Conservation (phyloP, 1,139 yeast species). For the Magnusiomyces fungicola region DNA sequence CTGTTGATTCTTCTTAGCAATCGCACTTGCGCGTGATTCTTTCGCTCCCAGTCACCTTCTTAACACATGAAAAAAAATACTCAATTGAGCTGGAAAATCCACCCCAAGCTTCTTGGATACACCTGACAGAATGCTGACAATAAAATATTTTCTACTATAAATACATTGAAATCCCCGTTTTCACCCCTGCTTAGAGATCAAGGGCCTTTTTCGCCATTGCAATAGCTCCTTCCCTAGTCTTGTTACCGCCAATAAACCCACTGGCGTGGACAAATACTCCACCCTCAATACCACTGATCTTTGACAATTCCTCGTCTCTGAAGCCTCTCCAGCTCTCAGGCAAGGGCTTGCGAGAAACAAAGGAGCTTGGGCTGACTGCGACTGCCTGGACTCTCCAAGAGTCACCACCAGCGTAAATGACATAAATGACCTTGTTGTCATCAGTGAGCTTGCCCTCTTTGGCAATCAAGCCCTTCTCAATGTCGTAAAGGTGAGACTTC, state of each 20-base stretch:
- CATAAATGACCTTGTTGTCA: slow-evolving; percentile 60
- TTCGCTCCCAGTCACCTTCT: too few species aligned
- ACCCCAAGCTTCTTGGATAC: too few species aligned
- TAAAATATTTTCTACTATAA: too few species aligned
- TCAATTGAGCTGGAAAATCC: too few species aligned
- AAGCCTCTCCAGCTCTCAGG: slow-evolving; percentile 93
- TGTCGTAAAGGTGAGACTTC: slow-evolving; percentile 81
- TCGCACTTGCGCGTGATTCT: too few species aligned
- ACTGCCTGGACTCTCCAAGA: slow-evolving; percentile 93
- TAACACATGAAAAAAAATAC: too few species aligned
- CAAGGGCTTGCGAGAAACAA: slow-evolving; percentile 76
- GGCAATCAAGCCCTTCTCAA: slow-evolving; percentile 44
- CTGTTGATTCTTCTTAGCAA: too few species aligned
- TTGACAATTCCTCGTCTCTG: slow-evolving; percentile 73
- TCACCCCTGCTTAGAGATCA: slow-evolving; percentile 17
- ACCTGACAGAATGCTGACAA: too few species aligned
- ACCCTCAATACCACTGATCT: slow-evolving; percentile 68
- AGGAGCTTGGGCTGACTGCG: slow-evolving; percentile 63
- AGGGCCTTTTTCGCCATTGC: slow-evolving; percentile 60
- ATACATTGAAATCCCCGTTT: too few species aligned
- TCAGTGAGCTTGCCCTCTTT: slow-evolving; percentile 14
- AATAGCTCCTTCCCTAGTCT: slow-evolving; percentile 69
- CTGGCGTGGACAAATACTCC: slow-evolving; percentile 93
- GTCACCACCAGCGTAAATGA: slow-evolving; percentile 65
- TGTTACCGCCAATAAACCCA: slow-evolving; percentile 95